Evolutionary conservation across 1,139 yeast species (phyloP).

Genomic region (Yamadazyma blattariae): DNA sequence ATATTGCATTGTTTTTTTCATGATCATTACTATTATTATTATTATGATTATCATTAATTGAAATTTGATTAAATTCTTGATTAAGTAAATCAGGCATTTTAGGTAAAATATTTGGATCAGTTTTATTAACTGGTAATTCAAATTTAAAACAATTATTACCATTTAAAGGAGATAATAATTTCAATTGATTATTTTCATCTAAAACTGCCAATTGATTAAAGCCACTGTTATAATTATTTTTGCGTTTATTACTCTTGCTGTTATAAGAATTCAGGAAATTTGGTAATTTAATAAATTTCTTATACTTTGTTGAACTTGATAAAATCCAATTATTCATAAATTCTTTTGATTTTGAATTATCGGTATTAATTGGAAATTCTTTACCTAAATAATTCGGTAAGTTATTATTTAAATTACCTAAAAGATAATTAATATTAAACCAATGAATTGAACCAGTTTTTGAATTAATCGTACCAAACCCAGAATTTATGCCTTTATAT

Average conservation of each 20-base stretch:
- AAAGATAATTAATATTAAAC: constrained; percentile 46
- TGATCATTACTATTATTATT: neutral
- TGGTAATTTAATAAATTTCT: constrained; percentile 31
- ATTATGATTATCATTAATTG: constrained; percentile 4
- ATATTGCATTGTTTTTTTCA: constrained; percentile 32
- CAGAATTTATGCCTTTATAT: constrained; percentile 30
- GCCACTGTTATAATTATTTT: constrained; percentile 3
- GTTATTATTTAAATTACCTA: constrained; percentile 31
- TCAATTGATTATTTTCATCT: constrained; percentile 34
- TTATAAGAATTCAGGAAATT: constrained; percentile 18
- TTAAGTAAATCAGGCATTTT: neutral
- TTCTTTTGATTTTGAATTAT: constrained; percentile 10
- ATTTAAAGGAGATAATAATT: constrained; percentile 40
- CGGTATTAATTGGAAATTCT: constrained; percentile 10
- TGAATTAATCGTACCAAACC: constrained; percentile 55
- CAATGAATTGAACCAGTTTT: constrained; percentile 64
- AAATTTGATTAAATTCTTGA: neutral
- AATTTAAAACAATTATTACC: constrained; percentile 46
- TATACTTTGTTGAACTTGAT: constrained; percentile 27
- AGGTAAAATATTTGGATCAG: constrained; percentile 6
- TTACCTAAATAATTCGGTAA: constrained; percentile 16
- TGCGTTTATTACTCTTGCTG: too few species aligned
- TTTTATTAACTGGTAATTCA: constrained; percentile 33
- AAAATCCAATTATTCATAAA: constrained; percentile 38
- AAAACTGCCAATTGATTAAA: constrained; percentile 33